phyloP scores from a whole-genome alignment of 1,284 basidiomycete species.

The Omphalotus olearius region DNA sequence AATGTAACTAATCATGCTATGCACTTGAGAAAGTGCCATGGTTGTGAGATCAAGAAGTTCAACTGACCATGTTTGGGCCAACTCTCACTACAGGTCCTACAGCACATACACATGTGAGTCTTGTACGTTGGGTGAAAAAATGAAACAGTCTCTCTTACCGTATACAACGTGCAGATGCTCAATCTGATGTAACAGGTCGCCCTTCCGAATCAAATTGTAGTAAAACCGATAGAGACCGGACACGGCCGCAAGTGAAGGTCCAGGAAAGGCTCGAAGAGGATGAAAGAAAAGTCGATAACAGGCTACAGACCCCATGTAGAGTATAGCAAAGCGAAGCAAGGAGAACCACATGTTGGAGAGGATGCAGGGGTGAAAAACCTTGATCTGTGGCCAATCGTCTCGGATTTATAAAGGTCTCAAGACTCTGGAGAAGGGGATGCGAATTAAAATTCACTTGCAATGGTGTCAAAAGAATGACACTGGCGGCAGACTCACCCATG shows the following conservation, averaged over 20 bases:
- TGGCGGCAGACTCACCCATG: too few relatives aligned
- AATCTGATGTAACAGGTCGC: background rate
- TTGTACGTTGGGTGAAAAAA: background rate
- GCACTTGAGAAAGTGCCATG: too few relatives aligned
- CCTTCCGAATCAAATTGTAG: constrained; percentile 5
- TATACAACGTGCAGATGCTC: constrained; percentile 3
- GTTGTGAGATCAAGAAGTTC: background rate
- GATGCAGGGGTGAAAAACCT: too few relatives aligned
- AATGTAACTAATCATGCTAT: constrained; percentile 2
- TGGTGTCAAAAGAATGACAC: too few relatives aligned
- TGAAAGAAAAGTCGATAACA: constrained; percentile 9
- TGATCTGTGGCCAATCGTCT: too few relatives aligned
- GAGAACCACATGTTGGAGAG: too few relatives aligned
- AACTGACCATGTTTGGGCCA: constrained; percentile 8
- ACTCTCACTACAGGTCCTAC: constrained; percentile 10
- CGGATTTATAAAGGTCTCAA: too few relatives aligned
- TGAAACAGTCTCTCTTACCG: background rate
- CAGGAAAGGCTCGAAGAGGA: constrained; percentile 5
- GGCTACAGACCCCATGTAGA: background rate
- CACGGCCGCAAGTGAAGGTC: constrained; percentile 4
- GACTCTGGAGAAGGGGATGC: too few relatives aligned
- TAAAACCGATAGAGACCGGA: constrained; percentile 4
- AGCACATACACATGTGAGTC: background rate
- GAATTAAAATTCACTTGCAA: too few relatives aligned
- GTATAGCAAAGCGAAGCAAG: background rate